Evolutionary conservation across 2,329 filamentous ascomycete species (phyloP).

Genomic region (Fonsecaea pedrosoi): DNA sequence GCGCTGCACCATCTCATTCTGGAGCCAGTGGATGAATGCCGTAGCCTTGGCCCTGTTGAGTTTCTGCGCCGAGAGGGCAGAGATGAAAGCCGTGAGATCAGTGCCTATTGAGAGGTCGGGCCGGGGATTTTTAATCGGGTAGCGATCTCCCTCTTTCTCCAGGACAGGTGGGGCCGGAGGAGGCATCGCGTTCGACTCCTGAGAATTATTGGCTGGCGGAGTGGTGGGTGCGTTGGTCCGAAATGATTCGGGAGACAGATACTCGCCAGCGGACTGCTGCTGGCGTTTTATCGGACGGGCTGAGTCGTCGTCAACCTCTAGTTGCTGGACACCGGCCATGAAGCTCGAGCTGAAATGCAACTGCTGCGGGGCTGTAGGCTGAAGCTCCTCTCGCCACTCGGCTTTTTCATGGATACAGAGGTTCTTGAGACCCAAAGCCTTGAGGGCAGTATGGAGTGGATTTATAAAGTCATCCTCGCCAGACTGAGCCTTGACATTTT

Average conservation of each 20-base stretch:
- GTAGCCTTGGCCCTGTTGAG: background rate
- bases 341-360: constrained; percentile 18
- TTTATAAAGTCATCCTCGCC: constrained; percentile 22
- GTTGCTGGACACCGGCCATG: constrained; percentile 9
- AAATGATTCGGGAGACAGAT: constrained; percentile 16
- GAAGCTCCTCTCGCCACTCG: constrained; percentile 23
- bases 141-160: background rate
- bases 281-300: constrained; percentile 16
- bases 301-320: constrained; percentile 10
- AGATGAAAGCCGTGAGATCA: background rate
- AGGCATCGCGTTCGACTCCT: background rate
- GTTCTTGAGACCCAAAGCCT: constrained; percentile 9
- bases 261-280: constrained; percentile 11
- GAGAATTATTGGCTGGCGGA: constrained; percentile 9
- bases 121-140: constrained; percentile 16
- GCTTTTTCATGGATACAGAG: constrained; percentile 17
- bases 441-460: constrained; percentile 14
- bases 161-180: background rate
- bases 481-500: constrained; percentile 13
- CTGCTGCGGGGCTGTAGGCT: constrained; percentile 7
- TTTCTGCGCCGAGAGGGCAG: background rate
- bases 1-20: constrained; percentile 10
- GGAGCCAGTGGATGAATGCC: constrained; percentile 6
- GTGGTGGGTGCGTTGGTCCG: constrained; percentile 4
- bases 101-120: constrained; percentile 23